Evolutionary conservation across 352 stramenopile species (phyloP).

Genomic region (Globisporangium camurandrum): DNA sequence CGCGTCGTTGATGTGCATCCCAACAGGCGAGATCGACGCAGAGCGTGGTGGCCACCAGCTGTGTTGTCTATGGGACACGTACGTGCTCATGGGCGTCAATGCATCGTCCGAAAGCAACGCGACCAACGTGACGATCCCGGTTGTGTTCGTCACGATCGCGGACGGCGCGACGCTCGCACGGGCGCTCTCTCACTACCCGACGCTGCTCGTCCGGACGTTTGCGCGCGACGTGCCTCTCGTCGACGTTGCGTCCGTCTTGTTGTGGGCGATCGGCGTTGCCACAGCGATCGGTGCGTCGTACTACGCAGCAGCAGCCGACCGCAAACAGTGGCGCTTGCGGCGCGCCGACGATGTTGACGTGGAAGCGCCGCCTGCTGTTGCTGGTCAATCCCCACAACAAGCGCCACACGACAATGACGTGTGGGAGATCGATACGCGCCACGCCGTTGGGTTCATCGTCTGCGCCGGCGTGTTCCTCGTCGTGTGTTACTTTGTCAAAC

Average conservation of each 20-base stretch:
- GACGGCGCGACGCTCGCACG: constrained; percentile 41
- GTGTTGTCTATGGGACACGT: constrained; percentile 76
- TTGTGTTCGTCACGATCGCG: constrained; percentile 63
- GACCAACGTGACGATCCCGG: constrained; percentile 40
- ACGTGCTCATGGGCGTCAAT: constrained; percentile 72
- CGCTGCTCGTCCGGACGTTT: constrained; percentile 38
- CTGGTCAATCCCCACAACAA: constrained; percentile 15
- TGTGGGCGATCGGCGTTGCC: constrained; percentile 53
- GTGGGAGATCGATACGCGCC: constrained; percentile 54
- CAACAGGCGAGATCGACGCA: constrained; percentile 30
- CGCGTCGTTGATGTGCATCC: constrained; percentile 45
- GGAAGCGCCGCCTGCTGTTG: constrained; percentile 13
- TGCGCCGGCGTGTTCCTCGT: constrained; percentile 52
- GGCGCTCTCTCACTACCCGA: constrained; percentile 25
- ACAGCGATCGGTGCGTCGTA: constrained; percentile 58
- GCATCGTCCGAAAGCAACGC: constrained; percentile 21
- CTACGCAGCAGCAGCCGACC: constrained; percentile 34
- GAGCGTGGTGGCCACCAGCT: constrained; percentile 30
- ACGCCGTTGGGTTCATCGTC: constrained; percentile 60
- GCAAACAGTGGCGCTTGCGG: constrained; percentile 10
- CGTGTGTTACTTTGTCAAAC: constrained; percentile 66
- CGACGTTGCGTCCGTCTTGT: constrained; percentile 46
- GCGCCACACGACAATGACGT: constrained; percentile 19
- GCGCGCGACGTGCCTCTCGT: constrained; percentile 37
- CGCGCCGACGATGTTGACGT: constrained; percentile 16